A percentile compares a stretch with the other conserved stretches of the same genome.
Conservation (phyloP, 1,139 yeast species). For the Suhomyces bolitotheri region DNA sequence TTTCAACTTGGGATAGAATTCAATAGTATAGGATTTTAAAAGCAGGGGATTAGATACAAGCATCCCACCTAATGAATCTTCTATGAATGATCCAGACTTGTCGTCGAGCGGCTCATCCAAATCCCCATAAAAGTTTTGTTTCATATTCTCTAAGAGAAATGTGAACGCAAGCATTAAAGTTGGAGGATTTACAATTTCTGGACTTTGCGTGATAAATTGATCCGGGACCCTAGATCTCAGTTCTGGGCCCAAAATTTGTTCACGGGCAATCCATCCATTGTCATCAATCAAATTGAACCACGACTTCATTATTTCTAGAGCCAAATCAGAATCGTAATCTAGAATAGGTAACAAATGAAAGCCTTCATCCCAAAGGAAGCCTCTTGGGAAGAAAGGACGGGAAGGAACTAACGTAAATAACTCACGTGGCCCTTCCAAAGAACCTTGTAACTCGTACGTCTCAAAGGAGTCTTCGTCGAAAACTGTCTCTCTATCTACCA, state of each 20-base stretch:
- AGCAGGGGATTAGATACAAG: constrained; percentile 64
- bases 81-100: constrained; percentile 15
- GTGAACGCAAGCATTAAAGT: constrained; percentile 82
- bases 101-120: constrained; percentile 26
- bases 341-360: constrained; percentile 83
- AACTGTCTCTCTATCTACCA: constrained; percentile 73
- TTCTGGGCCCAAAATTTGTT: constrained; percentile 90
- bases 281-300: constrained; percentile 88
- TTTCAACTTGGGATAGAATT: constrained; percentile 74
- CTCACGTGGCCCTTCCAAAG: constrained; percentile 65
- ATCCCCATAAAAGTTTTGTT: constrained; percentile 24
- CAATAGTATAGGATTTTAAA: constrained; percentile 58
- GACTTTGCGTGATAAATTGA: constrained; percentile 83
- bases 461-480: constrained; percentile 67
- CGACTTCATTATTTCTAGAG: constrained; percentile 75
- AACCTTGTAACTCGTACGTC: constrained; percentile 52
- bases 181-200: constrained; percentile 94
- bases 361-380: constrained; percentile 99
- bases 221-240: constrained; percentile 85
- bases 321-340: constrained; percentile 82
- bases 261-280: constrained; percentile 97
- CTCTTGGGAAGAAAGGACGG: constrained; percentile 92
- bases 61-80: constrained; percentile 44
- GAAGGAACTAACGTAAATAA: constrained; percentile 87
- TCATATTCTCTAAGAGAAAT: constrained; percentile 53